Base-by-base conservation (phyloP, 23 red algal species). In the Gracilaria caudata region DNA sequence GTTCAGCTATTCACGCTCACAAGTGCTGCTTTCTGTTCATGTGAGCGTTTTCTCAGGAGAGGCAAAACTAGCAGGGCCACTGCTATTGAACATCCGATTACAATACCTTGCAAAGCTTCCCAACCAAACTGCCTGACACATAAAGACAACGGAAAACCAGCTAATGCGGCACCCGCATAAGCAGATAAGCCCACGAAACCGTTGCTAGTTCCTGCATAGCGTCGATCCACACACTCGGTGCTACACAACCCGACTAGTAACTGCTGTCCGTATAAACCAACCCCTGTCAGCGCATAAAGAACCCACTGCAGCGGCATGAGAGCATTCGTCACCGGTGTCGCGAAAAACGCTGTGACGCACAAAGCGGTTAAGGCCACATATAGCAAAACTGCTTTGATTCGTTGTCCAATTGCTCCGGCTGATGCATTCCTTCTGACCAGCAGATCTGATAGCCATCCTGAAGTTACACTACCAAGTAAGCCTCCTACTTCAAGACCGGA, bases 401-500 rank as follows among this genome's bases (percentile, higher is more conserved):
- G 91, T 51, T 51, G 41, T 37, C 86, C 86, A 72, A 90, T 68
- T 33, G 58, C 86, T 34, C 82, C 82, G 51, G 82, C 63, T 51
- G 41, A 53, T 34, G 51, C 71, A 46, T 79, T 77, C 28, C 36
- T 47, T 35, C 39, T 32, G 36, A 90, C 47, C 2, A 90, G 57
- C 24, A 65, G 75, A 82, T 87, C 92, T 6, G 92, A 87, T 5
- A 86, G 53, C 40, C 79, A 77, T 61, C 81, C 92, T 34, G 84
- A 75, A 21, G 86, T 79, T 28, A 87, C 63, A 25, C 64, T 66
- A 17, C 81, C 83, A 17, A 86, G 68, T 12, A 94, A 80, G 16
- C 92, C 92, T n/a, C 92, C 81, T 16, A 87, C 32, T 81, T 87
- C 92, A 51, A 94, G 64, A 17, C 92, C 92, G 58, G 84, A 82